phyloP scores from a whole-genome alignment of 2,329 filamentous ascomycete genomes.

The Zymoseptoria brevis region DNA sequence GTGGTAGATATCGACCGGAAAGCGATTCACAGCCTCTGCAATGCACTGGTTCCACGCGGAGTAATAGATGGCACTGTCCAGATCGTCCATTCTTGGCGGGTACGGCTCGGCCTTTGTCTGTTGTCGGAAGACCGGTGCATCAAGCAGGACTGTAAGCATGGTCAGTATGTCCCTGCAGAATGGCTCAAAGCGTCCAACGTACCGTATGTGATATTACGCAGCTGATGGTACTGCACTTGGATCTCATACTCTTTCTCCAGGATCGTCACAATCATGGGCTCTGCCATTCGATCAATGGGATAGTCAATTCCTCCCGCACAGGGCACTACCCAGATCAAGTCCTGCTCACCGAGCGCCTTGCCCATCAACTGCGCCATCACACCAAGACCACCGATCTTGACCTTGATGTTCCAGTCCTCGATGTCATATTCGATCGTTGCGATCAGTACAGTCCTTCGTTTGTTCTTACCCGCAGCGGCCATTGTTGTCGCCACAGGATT shows the following conservation, averaged over 20 bases:
- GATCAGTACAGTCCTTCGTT: slow-evolving; percentile 48
- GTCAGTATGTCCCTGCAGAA: slow-evolving; percentile 19
- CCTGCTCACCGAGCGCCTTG: slow-evolving; percentile 52
- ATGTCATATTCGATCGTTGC: slow-evolving; percentile 64
- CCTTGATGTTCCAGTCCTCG: slow-evolving; percentile 55
- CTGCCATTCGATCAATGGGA: slow-evolving; percentile 47
- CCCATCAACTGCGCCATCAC: slow-evolving; percentile 62
- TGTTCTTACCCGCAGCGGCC: slow-evolving; percentile 2
- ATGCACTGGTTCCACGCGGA: slow-evolving; percentile 62
- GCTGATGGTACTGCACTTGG: slow-evolving; percentile 52
- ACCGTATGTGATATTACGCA: slow-evolving; percentile 52
- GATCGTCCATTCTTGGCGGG: slow-evolving; percentile 58
- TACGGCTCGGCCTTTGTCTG: slow-evolving; percentile 55
- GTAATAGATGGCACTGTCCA: slow-evolving; percentile 58
- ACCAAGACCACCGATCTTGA: slow-evolving; percentile 58
- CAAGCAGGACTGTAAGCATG: slow-evolving; percentile 44
- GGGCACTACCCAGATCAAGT: slow-evolving; percentile 47
- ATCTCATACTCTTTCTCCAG: slow-evolving; percentile 51
- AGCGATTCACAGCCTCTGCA: slow-evolving; percentile 51
- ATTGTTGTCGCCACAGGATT: slow-evolving; percentile 17
- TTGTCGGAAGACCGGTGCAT: slow-evolving; percentile 55
- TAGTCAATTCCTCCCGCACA: slow-evolving; percentile 54
- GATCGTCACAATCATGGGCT: slow-evolving; percentile 53
- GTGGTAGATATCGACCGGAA: slow-evolving; percentile 53
- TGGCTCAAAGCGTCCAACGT: not conserved